Base-by-base conservation (phyloP, 371 early-diverging fungal genomes). In the Mucor ambiguus region DNA sequence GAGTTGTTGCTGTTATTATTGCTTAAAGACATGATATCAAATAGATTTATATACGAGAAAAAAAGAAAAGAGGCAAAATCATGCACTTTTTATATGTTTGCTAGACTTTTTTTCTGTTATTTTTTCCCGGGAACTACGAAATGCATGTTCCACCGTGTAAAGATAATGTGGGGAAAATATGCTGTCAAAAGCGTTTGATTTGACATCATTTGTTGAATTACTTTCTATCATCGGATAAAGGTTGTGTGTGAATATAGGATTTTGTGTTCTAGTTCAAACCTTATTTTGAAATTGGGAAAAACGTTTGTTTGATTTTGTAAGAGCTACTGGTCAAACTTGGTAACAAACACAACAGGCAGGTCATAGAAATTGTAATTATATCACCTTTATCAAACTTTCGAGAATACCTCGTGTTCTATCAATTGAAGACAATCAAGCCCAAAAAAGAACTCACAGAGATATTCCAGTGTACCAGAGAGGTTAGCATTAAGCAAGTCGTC, bases 131-230 rank as follows among this genome's bases (percentile, higher is more conserved):
- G 52, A 52, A 28, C 52, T 52, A 52, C 28, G 28, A 28, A 28
- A 26, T 52, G 5, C 14, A 11, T 12, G 14, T 28, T 52, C 52
- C 52, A 52, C 52, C 52, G 52, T 52, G 52, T 26, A 22, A 52
- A 52, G 26, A 52, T 10, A 52, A 52, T 52, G 52, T 52, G 52
- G 52, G 52, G 52, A 52, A 52, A 52, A 52, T 22, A 52, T 52
- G 52, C 52, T 52, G 52, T 52, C 52, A 28, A 52, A 52, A 26
- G 52, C 52, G 9, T 12, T 52, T 52, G 28, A 4, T 52, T 52
- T 52, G 52, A 52, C 52, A 52, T 52, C 52, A 52, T 52, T 20
- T 46, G 46, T 20, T n/a, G 10, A 22, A 1, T 22, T 22, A 10
- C 46, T 46, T 10, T 46, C 8, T 48, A 24, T 28, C 28, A 52